Evolutionary conservation across 768 basidiomycete genomes (phyloP).

Genomic region (Hypholoma fasciculare): DNA sequence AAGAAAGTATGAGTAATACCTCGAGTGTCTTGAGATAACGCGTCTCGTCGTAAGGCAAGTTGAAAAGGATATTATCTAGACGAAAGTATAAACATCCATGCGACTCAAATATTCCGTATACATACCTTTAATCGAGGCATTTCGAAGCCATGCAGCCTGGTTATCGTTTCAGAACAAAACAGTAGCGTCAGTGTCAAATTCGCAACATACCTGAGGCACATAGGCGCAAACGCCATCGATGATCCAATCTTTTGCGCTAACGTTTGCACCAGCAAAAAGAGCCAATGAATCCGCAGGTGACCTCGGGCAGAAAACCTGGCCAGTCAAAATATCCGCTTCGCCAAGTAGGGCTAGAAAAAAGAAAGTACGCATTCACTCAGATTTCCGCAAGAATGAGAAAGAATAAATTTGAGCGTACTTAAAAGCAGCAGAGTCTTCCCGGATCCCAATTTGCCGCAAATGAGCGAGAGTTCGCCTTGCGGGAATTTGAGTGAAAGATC

Average conservation of each 20-base stretch:
- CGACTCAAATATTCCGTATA: background rate
- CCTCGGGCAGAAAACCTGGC: conserved; percentile 80
- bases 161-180: background rate
- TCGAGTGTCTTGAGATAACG: conserved; percentile 80
- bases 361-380: background rate
- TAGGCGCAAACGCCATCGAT: conserved; percentile 81
- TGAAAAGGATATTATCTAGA: conserved; percentile 71
- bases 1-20: conserved; percentile 40
- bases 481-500: conserved; percentile 82
- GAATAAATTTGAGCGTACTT: conserved; percentile 32
- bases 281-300: conserved; percentile 83
- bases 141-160: conserved; percentile 66
- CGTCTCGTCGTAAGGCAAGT: conserved; percentile 66
- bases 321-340: conserved; percentile 82
- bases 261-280: conserved; percentile 42
- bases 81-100: background rate
- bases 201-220: conserved; percentile 66
- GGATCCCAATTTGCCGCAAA: conserved; percentile 88
- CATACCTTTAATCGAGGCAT: conserved; percentile 47
- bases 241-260: conserved; percentile 68
- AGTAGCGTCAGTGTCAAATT: background rate
- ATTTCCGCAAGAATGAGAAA: background rate
- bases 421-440: conserved; percentile 88
- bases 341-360: conserved; percentile 55
- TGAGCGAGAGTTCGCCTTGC: conserved; percentile 71